A percentile compares a stretch with the other conserved stretches of the same genome.
Conservation (phyloP, 345 rosid species). For the Eucalyptus regnans region DNA sequence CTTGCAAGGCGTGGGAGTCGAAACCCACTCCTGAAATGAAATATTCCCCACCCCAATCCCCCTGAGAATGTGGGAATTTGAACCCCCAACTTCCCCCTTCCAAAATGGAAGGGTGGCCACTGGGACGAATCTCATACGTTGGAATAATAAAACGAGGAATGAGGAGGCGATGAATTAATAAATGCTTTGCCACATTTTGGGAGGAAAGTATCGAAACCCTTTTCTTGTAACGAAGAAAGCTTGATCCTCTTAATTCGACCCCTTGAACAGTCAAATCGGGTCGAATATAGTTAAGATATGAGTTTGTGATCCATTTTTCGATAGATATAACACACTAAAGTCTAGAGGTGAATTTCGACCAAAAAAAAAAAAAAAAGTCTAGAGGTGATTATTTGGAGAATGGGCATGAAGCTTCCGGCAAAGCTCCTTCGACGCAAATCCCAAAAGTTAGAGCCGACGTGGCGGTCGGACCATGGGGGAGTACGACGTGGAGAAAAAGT, state of each 20-base stretch:
- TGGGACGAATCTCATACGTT: too few species aligned
- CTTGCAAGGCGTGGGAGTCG: too few species aligned
- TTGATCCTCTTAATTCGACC: not conserved
- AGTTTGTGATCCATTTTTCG: too few species aligned
- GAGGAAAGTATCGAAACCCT: not conserved
- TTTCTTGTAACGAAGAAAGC: not conserved
- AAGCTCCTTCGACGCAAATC: not conserved
- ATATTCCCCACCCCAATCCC: too few species aligned
- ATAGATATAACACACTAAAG: accelerated
- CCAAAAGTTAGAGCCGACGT: not conserved
- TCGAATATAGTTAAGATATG: too few species aligned
- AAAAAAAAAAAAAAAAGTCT: too few species aligned
- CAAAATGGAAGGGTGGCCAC: too few species aligned
- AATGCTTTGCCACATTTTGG: not conserved
- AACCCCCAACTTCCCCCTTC: too few species aligned
- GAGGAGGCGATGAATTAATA: not conserved
- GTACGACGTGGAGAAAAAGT: not conserved
- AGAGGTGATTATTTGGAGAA: not conserved
- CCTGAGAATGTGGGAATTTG: too few species aligned
- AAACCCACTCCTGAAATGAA: too few species aligned
- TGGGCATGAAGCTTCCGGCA: not conserved
- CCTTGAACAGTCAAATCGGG: too few species aligned
- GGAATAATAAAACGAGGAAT: accelerated
- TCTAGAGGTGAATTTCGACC: too few species aligned
- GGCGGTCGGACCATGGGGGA: not conserved